phyloP scores from a whole-genome alignment of 2,329 filamentous ascomycete species.

The Tolypocladium nubicola region DNA sequence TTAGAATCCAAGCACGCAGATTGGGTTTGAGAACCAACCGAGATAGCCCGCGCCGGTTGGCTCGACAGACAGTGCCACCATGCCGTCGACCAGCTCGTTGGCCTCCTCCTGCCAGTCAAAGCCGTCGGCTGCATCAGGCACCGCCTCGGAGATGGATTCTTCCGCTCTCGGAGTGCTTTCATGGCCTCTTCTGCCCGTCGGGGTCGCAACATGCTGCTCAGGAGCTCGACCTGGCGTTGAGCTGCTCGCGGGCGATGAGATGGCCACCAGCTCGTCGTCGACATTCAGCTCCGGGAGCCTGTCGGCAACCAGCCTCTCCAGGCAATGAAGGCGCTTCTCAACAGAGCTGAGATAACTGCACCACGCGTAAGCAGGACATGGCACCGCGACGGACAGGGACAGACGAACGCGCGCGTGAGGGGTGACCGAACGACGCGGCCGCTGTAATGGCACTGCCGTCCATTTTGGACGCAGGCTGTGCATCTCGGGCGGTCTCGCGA shows the following conservation, averaged over 20 bases:
- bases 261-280: neutral
- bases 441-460: conserved; percentile 14
- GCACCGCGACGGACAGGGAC: neutral
- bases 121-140: conserved; percentile 17
- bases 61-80: conserved; percentile 24
- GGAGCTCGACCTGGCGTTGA: neutral
- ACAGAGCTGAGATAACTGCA: conserved; percentile 12
- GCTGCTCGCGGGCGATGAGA: neutral
- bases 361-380: too few relatives aligned
- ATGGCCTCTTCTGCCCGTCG: neutral
- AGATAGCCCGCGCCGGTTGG: conserved; percentile 23
- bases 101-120: conserved; percentile 22
- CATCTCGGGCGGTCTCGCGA: conserved; percentile 14
- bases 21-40: conserved; percentile 5
- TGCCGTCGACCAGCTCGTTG: conserved; percentile 21
- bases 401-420: conserved; percentile 12
- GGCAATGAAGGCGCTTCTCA: conserved; percentile 1
- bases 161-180: neutral
- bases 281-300: conserved; percentile 2
- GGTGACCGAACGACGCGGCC: conserved; percentile 13
- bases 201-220: neutral
- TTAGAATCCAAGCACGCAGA: neutral
- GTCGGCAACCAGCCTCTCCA: conserved; percentile 3
- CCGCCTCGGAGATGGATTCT: conserved; percentile 14
- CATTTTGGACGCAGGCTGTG: conserved; percentile 12